Percentiles rank a stretch among this genome's conserved stretches.
phyloP scores from a whole-genome alignment of 257 asterid species.

The Solanum paucissectum region DNA sequence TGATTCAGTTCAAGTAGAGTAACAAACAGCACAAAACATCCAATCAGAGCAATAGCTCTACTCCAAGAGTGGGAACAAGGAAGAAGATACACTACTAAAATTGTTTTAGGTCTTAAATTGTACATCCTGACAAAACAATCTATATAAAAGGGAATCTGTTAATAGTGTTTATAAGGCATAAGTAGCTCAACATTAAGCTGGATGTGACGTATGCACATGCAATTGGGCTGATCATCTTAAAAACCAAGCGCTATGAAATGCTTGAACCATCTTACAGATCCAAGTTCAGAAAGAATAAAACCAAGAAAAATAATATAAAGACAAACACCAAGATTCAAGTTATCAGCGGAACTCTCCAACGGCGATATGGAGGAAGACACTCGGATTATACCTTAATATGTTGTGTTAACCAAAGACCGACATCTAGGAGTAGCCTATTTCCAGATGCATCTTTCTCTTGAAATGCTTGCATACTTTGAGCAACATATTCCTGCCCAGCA shows the following conservation, averaged over 20 bases:
- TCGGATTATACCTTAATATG: slow-evolving; percentile 57
- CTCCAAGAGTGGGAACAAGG: not conserved
- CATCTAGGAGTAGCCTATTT: slow-evolving; percentile 69
- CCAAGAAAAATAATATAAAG: not conserved
- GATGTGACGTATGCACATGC: not conserved
- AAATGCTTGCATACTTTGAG: slow-evolving; percentile 50
- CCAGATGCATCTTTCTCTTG: slow-evolving; percentile 87
- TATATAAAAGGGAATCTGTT: not conserved
- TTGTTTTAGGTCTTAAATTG: not conserved
- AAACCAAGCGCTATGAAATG: not conserved
- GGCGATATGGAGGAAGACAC: not conserved
- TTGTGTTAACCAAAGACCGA: slow-evolving; percentile 87
- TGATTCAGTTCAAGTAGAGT: not conserved
- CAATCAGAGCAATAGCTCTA: not conserved
- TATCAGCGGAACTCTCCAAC: not conserved
- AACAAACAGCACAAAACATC: not conserved
- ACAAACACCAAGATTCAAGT: not conserved
- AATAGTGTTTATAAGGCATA: not conserved
- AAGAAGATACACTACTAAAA: not conserved
- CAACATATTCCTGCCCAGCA: slow-evolving; percentile 82
- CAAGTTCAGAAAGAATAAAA: not conserved
- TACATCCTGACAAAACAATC: not conserved
- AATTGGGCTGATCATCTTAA: not conserved
- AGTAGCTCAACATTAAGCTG: not conserved
- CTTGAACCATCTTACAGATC: not conserved